Percentiles rank a stretch among this genome's conserved stretches.
Conservation (phyloP, 2,329 filamentous ascomycete genomes). For the Paecilomyces dactylethromorphus region DNA sequence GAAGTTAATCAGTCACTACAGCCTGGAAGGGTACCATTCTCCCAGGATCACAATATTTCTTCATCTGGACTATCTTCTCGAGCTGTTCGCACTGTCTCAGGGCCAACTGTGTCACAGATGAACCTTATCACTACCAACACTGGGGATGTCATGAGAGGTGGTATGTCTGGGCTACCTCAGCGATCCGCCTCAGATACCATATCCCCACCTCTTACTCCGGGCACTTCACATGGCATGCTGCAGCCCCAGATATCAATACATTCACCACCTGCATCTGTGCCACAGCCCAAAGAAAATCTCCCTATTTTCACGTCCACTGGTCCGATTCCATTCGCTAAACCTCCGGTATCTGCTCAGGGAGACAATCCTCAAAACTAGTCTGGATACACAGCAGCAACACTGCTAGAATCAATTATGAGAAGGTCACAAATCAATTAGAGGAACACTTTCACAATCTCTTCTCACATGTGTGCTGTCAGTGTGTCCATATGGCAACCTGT, state of each 20-base stretch:
- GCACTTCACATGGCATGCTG: constrained; percentile 3
- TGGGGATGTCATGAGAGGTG: neutral
- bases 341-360: constrained; percentile 5
- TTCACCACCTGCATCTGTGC: constrained; percentile 22
- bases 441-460: neutral
- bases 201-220: constrained; percentile 21
- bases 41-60: neutral
- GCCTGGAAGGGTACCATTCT: neutral
- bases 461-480: neutral
- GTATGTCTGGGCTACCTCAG: neutral
- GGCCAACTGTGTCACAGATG: neutral
- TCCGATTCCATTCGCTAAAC: constrained; percentile 35
- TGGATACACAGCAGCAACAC: neutral
- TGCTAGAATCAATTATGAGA: neutral
- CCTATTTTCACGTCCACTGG: constrained; percentile 44
- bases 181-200: constrained; percentile 1
- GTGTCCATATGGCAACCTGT: neutral
- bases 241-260: constrained; percentile 16
- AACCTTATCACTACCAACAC: neutral
- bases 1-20: neutral
- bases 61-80: neutral
- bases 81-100: neutral
- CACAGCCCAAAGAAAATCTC: constrained; percentile 35
- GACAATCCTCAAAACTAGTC: neutral
- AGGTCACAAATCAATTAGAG: neutral